Evolutionary conservation across 768 basidiomycete genomes (phyloP).

Genomic region (Pisolithus marmoratus): DNA sequence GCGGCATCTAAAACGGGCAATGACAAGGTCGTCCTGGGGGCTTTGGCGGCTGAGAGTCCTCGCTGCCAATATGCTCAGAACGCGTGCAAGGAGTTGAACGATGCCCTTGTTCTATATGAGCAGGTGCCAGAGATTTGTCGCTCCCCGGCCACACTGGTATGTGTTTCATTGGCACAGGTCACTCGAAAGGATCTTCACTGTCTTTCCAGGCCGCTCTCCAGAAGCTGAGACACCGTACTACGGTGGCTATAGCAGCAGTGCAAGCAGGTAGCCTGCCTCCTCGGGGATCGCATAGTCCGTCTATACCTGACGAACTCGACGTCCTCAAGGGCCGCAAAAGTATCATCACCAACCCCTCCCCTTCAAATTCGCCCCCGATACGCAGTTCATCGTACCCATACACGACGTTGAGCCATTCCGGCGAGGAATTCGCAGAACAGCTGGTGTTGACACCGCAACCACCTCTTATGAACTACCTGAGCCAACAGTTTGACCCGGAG

Average conservation of each 20-base stretch:
- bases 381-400: constrained; percentile 3
- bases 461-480: background rate
- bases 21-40: constrained; percentile 39
- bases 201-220: constrained; percentile 31
- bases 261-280: constrained; percentile 15
- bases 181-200: background rate
- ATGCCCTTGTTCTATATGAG: constrained; percentile 36
- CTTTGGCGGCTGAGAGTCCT: constrained; percentile 42
- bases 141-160: constrained; percentile 32
- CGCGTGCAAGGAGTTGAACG: constrained; percentile 35
- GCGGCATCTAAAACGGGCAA: background rate
- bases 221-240: constrained; percentile 33
- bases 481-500: background rate
- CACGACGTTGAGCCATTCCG: constrained; percentile 14
- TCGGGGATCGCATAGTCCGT: constrained; percentile 6
- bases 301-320: constrained; percentile 31
- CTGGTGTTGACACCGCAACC: background rate
- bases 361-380: constrained; percentile 25
- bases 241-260: constrained; percentile 24
- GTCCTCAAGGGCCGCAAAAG: constrained; percentile 34
- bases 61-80: constrained; percentile 35
- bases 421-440: constrained; percentile 1
- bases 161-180: constrained; percentile 1
- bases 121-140: constrained; percentile 36
- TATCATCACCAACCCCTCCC: constrained; percentile 26